Evolutionary conservation across 2,329 filamentous ascomycete genomes (phyloP), one percentile per base, ranked within the genome.

Genomic region (Talaromyces amestolkiae): DNA sequence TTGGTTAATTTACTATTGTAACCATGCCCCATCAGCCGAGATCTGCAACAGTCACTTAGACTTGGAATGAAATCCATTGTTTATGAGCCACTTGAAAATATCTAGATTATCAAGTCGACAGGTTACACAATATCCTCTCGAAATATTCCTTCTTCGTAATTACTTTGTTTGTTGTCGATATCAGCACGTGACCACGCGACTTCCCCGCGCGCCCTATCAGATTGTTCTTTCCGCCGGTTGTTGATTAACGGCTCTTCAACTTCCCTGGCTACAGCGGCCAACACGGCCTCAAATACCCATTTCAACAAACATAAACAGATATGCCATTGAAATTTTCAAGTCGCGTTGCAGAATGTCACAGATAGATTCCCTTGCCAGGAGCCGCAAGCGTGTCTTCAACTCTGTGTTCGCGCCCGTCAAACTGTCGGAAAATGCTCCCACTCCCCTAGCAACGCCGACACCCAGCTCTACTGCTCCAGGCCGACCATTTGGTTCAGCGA

Each of bases 321-420:
- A 56, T 73, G 69, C 24, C 39, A 65, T 59, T 60, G 66, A 19
- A 37, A 59, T 53, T 56, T 51, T 41, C 65, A 54, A 27, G 17
- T 53, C 65, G 27, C 27, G 15, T 27, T 39, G 17, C 63, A 72
- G 59, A 45, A 77, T 75, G 73, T 56, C 72, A 24, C 69, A 70
- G 24, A 65, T 63, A 39, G 69, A 22, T 37, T 31, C 74, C 56
- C 68, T 73, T 61, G 70, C 69, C 65, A 65, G 63, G 64, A 68
- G 70, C 65, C 77, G 76, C 67, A 76, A 76, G 70, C 79, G 78
- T 68, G 75, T 82, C 24, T 80, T 81, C 69, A 72, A 72, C 64
- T 80, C 79, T 13, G 79, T 82, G 58, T 81, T 82, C 67, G 73
- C 79, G 58, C 74, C 77, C 59, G 70, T 77, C 62, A 75, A 75